Percentiles rank a stretch among this genome's conserved stretches.
Conservation (phyloP, 2,329 filamentous ascomycete genomes). For the Fulvia fulva region DNA sequence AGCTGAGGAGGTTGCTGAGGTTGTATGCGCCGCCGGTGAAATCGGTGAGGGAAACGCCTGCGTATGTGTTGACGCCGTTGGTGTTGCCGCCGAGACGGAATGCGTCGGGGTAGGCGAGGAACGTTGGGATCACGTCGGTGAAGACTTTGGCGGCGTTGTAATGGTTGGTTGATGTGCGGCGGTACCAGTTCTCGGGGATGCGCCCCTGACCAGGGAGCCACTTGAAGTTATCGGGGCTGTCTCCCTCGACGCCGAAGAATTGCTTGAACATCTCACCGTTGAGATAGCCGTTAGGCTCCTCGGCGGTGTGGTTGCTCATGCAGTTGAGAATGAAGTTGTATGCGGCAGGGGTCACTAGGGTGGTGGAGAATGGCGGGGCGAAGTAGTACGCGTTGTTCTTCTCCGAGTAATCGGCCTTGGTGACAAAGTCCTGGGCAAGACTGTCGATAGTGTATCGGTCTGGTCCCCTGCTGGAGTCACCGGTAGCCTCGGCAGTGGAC, state of each 20-base stretch:
- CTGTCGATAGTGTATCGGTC: constrained; percentile 23
- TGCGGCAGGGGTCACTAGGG: constrained; percentile 23
- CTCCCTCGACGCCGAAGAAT: constrained; percentile 23
- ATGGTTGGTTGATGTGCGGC: constrained; percentile 15
- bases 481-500: constrained; percentile 11
- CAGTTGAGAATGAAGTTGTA: constrained; percentile 29
- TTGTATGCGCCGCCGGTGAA: constrained; percentile 44
- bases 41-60: constrained; percentile 32
- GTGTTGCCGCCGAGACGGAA: constrained; percentile 33
- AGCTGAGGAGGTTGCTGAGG: constrained; percentile 14
- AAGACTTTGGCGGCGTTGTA: constrained; percentile 18
- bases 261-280: constrained; percentile 20
- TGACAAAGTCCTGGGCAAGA: constrained; percentile 13
- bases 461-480: neutral
- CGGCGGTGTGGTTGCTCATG: constrained; percentile 26
- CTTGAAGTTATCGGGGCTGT: constrained; percentile 13
- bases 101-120: constrained; percentile 12
- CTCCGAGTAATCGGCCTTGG: constrained; percentile 23
- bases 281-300: constrained; percentile 23
- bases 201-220: constrained; percentile 21
- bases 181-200: constrained; percentile 24
- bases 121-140: constrained; percentile 11
- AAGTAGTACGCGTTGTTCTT: constrained; percentile 33
- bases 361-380: constrained; percentile 24
- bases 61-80: constrained; percentile 32